Evolutionary conservation across 371 early-diverging fungal species (phyloP).

Genomic region (Lichtheimia ornata): DNA sequence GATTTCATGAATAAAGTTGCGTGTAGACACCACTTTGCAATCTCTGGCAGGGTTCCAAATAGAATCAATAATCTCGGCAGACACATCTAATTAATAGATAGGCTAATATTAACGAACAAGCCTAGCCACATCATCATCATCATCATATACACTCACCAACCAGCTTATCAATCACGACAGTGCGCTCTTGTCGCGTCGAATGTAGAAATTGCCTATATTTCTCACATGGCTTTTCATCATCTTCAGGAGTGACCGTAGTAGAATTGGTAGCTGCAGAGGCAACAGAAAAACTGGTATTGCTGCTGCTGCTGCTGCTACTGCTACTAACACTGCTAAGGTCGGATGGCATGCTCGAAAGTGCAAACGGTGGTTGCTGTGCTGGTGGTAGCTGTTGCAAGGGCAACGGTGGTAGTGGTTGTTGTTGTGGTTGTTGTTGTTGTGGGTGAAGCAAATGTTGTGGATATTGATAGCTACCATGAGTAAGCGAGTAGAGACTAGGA

Average conservation of each 20-base stretch:
- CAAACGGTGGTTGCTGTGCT: neutral
- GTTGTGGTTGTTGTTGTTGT: constrained; percentile 4
- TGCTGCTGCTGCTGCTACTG: constrained; percentile 6
- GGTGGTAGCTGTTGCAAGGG: neutral
- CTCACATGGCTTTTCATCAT: constrained; percentile 20
- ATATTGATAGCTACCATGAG: neutral
- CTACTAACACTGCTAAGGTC: neutral
- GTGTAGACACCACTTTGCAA: constrained; percentile 46
- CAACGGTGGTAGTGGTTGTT: neutral
- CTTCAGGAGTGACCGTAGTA: constrained; percentile 1
- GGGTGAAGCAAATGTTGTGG: constrained; percentile 10
- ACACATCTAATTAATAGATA: constrained; percentile 14
- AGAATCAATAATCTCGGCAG: constrained; percentile 40
- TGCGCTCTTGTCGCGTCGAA: constrained; percentile 25
- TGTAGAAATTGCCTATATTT: constrained; percentile 21
- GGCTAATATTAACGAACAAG: too few relatives aligned
- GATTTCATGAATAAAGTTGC: constrained; percentile 67
- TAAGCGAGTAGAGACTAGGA: constrained; percentile 16
- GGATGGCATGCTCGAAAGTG: neutral
- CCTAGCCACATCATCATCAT: too few relatives aligned
- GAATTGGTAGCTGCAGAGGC: neutral
- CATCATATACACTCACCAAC: constrained; percentile 19
- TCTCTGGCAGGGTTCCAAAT: constrained; percentile 40
- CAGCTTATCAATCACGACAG: constrained; percentile 32
- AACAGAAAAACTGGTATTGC: neutral